Percentiles rank a stretch among this genome's conserved stretches.
Conservation (phyloP, 2,329 filamentous ascomycete genomes). For the Ophiostoma sp. region DNA sequence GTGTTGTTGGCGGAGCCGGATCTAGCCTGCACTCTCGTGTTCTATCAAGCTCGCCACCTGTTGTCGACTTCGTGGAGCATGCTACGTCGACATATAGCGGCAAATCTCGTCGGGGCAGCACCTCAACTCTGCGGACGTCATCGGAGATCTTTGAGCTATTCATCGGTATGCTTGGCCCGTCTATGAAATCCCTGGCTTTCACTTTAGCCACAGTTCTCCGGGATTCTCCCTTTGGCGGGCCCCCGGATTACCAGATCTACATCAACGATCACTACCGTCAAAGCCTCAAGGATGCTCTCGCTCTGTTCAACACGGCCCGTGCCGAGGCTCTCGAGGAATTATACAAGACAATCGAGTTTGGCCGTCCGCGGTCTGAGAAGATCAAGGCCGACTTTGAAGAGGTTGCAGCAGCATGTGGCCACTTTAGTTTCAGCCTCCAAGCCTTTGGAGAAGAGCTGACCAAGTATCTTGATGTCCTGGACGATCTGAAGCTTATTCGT, state of each 20-base stretch:
- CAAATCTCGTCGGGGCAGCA: conserved; percentile 26
- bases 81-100: conserved; percentile 12
- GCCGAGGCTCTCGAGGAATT: conserved; percentile 70
- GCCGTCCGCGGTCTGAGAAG: conserved; percentile 61
- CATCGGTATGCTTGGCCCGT: conserved; percentile 80
- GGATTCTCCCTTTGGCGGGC: conserved; percentile 73
- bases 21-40: not conserved
- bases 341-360: conserved; percentile 73
- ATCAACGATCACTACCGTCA: conserved; percentile 74
- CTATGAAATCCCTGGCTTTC: conserved; percentile 92
- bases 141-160: conserved; percentile 89
- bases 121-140: conserved; percentile 48
- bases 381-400: conserved; percentile 93
- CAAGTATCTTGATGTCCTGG: conserved; percentile 73
- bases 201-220: conserved; percentile 84
- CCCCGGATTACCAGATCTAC: conserved; percentile 61
- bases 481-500: conserved; percentile 71
- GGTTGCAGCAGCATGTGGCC: conserved; percentile 92
- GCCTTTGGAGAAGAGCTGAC: conserved; percentile 89
- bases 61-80: conserved; percentile 6
- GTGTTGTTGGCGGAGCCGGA: not conserved
- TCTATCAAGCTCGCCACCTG: not conserved
- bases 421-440: conserved; percentile 88
- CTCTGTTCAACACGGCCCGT: conserved; percentile 70
- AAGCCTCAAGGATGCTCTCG: conserved; percentile 74